Conservation (phyloP, 2,329 filamentous ascomycete species). For the Chaetomiaceae sp. region DNA sequence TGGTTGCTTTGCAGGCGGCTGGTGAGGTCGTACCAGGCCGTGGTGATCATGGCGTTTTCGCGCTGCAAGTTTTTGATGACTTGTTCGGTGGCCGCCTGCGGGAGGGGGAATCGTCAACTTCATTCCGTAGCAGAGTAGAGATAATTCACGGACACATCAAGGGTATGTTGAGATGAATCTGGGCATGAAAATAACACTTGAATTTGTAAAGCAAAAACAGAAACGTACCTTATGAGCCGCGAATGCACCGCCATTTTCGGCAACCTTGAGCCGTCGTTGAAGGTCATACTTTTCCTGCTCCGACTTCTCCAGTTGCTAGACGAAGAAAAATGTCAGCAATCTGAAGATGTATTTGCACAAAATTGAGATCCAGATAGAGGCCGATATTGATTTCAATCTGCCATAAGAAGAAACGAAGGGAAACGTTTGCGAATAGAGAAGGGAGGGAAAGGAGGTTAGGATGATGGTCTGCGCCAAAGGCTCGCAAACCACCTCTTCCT, state of each 20-base stretch:
- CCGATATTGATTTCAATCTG: too few relatives aligned
- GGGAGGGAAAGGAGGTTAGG: not conserved
- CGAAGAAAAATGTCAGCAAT: slow-evolving; percentile 7
- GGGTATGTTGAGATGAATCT: too few relatives aligned
- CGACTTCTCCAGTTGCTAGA: slow-evolving; percentile 54
- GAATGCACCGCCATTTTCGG: slow-evolving; percentile 45
- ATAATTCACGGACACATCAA: too few relatives aligned
- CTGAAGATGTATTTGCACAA: not conserved
- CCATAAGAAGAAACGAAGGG: too few relatives aligned
- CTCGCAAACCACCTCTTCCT: not conserved
- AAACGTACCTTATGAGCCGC: slow-evolving; percentile 51
- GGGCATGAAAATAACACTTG: too few relatives aligned
- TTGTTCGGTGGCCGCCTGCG: slow-evolving; percentile 48
- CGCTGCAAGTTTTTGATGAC: slow-evolving; percentile 66
- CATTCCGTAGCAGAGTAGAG: too few relatives aligned
- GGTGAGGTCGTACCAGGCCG: slow-evolving; percentile 83
- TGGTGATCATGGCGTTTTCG: slow-evolving; percentile 73
- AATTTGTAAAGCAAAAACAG: not conserved
- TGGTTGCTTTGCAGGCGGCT: slow-evolving; percentile 78
- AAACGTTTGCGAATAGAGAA: too few relatives aligned
- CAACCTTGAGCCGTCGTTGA: slow-evolving; percentile 51
- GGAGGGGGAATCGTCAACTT: not conserved
- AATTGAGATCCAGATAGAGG: too few relatives aligned
- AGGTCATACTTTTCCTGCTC: slow-evolving; percentile 55
- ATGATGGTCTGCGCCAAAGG: not conserved